phyloP scores from a whole-genome alignment of 176 grass and related monocot species.

The Bromus sterilis region DNA sequence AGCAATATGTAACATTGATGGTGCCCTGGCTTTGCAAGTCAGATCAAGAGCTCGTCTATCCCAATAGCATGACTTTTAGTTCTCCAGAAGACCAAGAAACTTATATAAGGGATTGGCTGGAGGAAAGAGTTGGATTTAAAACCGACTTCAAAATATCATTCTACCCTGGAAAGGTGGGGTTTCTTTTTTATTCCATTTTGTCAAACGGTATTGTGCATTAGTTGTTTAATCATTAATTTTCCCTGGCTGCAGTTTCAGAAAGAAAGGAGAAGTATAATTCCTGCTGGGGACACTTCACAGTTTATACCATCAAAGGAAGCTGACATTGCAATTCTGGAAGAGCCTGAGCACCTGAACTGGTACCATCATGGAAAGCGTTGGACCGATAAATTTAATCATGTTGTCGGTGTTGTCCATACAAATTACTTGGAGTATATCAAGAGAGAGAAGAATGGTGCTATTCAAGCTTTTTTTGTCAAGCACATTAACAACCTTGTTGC shows the following conservation, averaged over 20 bases:
- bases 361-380: conserved; percentile 96
- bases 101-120: conserved; percentile 83
- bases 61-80: conserved; percentile 78
- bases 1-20: conserved; percentile 77
- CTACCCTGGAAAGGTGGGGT: conserved; percentile 87
- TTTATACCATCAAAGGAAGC: conserved; percentile 80
- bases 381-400: conserved; percentile 95
- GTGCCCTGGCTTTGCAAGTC: conserved; percentile 93
- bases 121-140: conserved; percentile 88
- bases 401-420: conserved; percentile 89
- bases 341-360: conserved; percentile 95
- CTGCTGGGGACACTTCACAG: conserved; percentile 80
- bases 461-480: conserved; percentile 92
- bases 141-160: conserved; percentile 89
- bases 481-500: conserved; percentile 85
- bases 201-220: conserved; percentile 7
- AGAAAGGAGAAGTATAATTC: conserved; percentile 93
- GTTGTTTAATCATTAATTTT: neutral
- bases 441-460: conserved; percentile 81
- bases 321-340: conserved; percentile 92
- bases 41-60: conserved; percentile 92
- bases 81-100: conserved; percentile 77
- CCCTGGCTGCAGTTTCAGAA: conserved; percentile 60
- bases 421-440: conserved; percentile 97
- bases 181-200: neutral